Conservation (phyloP, 441 rosid species). For the Manihot esculenta region DNA sequence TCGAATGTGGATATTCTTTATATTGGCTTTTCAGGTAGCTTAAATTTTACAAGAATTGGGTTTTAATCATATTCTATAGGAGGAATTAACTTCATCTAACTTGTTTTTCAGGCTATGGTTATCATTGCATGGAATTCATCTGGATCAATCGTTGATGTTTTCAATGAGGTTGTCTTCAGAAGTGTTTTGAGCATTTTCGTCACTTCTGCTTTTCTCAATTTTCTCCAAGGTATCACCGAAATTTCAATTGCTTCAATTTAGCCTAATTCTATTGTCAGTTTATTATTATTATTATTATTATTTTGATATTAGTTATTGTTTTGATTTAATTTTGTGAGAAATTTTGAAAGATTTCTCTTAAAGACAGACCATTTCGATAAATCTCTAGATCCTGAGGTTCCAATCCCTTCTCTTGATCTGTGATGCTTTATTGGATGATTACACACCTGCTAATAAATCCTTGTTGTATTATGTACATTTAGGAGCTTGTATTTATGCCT, state of each 20-base stretch:
- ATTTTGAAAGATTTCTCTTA: not conserved
- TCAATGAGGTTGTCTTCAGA: constrained; percentile 58
- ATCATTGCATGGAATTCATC: constrained; percentile 86
- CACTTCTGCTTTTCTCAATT: constrained; percentile 85
- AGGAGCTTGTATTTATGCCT: not conserved
- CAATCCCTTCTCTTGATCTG: not conserved
- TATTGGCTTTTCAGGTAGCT: constrained; percentile 81
- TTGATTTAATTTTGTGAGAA: not conserved
- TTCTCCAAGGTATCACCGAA: constrained; percentile 63
- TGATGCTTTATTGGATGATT: not conserved
- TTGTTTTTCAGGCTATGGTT: constrained; percentile 76
- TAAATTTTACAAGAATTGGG: constrained; percentile 18
- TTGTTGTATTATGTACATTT: not conserved
- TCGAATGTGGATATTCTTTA: constrained; percentile 96
- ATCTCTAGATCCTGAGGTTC: not conserved
- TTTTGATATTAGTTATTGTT: not conserved
- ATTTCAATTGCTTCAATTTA: not conserved
- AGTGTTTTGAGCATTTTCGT: constrained; percentile 81
- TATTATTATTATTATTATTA: not conserved
- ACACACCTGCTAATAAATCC: not conserved
- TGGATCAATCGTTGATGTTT: constrained; percentile 67
- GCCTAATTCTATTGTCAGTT: not conserved
- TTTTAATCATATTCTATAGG: constrained; percentile 17
- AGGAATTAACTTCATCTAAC: constrained; percentile 21
- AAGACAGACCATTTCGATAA: not conserved